Evolutionary conservation across 75 land plant species (phyloP), one percentile per base, ranked within the genome.

Genomic region (Chamaecyparis obtusa): DNA sequence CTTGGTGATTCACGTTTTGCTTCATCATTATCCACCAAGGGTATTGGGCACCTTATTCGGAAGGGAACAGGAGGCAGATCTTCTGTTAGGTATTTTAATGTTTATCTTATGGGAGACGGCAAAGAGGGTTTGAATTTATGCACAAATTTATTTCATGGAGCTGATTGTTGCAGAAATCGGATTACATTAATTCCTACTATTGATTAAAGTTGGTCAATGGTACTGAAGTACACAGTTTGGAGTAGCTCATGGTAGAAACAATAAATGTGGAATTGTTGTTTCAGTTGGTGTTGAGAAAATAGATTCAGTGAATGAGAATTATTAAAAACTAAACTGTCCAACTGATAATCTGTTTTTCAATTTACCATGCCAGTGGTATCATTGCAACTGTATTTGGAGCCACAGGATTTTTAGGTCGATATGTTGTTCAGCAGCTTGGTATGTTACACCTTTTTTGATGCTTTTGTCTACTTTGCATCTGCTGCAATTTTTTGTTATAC

Each of bases 51-150:
- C 82, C 78, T 96, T 43, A 88, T 95, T 56, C 93, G 96, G 43
- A 96, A 95, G 88, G 99, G 99, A 30, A 97, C 98, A 2, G 99
- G 99, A 36, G 99, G 99, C 13, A 90, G 99, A 87, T 97, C 99
- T 19, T 97, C 99, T 80, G 99, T 97, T 21, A 97, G 99, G 99
- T 96, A 87, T 14, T 54, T 54, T 33, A 74, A 74, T 74, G 30
- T 27, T 6, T 74, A 74, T 74, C 3, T 32, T 74, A 74, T 74
- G 14, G 32, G 13, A 32, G 16, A 13, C 33, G 36, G 37, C 13
- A 74, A 74, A 13, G 16, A 74, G 36, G 37, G 36, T 11, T 32
- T 74, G 13, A 74, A 3, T 74, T 74, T 14, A 72, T 74, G 33
- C 76, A 74, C 33, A 74, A 9, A 74, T 32, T 13, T 30, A 33